A percentile compares a stretch with the other conserved stretches of the same genome.
phyloP scores from a whole-genome alignment of 495 filamentous ascomycete genomes.

The Chaetomium fimeti region DNA sequence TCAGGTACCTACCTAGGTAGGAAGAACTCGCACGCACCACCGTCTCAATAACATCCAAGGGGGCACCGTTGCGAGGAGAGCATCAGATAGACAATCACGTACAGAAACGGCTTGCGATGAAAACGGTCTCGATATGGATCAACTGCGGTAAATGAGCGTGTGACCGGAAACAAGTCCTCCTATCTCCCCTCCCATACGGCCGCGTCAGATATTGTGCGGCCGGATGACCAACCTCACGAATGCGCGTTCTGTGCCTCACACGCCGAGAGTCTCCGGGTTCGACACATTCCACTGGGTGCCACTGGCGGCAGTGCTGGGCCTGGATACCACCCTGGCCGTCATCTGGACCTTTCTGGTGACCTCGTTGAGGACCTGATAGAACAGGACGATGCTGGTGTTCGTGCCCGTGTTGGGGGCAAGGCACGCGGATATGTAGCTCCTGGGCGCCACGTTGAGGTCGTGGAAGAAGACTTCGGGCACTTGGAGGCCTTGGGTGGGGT shows the following conservation, averaged over 20 bases:
- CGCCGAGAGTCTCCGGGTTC: not conserved
- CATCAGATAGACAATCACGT: not conserved
- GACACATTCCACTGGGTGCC: constrained; percentile 4
- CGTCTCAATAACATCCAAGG: not conserved
- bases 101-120: not conserved
- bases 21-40: too few species aligned
- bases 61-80: not conserved
- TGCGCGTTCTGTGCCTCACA: not conserved
- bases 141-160: not conserved
- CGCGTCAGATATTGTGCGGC: not conserved
- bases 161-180: not conserved
- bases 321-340: constrained; percentile 1
- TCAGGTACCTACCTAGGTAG: too few species aligned
- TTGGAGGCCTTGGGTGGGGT: constrained; percentile 5
- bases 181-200: not conserved
- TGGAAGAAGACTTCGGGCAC: constrained; percentile 1
- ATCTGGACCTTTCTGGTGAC: constrained; percentile 1
- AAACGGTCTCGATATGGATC: not conserved
- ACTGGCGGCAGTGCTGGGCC: not conserved
- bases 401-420: constrained; percentile 1
- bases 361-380: constrained; percentile 4
- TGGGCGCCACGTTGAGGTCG: constrained; percentile 4
- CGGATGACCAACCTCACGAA: not conserved
- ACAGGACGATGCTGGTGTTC: constrained; percentile 2
- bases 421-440: constrained; percentile 7